A percentile compares a stretch with the other conserved stretches of the same genome.
Evolutionary conservation across 176 grass and related monocot genomes (phyloP).

Genomic region (Paspalum notatum): DNA sequence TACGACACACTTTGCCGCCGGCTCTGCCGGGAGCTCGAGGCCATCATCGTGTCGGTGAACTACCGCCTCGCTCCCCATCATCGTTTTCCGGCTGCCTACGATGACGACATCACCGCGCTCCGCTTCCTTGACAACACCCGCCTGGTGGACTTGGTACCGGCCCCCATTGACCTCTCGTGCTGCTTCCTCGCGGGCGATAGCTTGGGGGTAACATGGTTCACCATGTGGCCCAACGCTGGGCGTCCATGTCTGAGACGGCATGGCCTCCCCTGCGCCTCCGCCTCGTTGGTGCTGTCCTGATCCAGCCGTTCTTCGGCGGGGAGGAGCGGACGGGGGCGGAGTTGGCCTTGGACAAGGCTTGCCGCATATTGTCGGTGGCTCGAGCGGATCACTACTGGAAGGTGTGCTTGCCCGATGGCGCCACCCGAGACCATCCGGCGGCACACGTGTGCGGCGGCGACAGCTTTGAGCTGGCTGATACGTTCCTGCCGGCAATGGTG

Average conservation of each 20-base stretch:
- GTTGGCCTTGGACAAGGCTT: slow-evolving; percentile 13
- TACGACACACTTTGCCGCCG: slow-evolving; percentile 46
- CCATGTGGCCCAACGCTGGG: slow-evolving; percentile 62
- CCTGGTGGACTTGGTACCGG: neutral
- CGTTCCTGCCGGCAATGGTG: slow-evolving; percentile 44
- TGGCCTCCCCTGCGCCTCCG: neutral
- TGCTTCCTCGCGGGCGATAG: slow-evolving; percentile 68
- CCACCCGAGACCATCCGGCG: slow-evolving; percentile 36
- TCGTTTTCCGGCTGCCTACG: slow-evolving; percentile 55
- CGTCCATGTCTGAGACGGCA: neutral
- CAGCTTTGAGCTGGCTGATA: slow-evolving; percentile 9
- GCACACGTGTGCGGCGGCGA: slow-evolving; percentile 27
- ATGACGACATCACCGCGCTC: slow-evolving; percentile 55
- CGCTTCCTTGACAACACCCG: slow-evolving; percentile 38
- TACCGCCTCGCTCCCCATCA: slow-evolving; percentile 67
- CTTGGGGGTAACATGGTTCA: slow-evolving; percentile 71
- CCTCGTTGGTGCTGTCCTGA: slow-evolving; percentile 23
- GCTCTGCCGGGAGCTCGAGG: slow-evolving; percentile 41
- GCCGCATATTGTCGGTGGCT: slow-evolving; percentile 11
- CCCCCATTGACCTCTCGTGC: slow-evolving; percentile 39
- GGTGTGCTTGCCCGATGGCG: slow-evolving; percentile 50
- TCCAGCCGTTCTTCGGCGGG: slow-evolving; percentile 54
- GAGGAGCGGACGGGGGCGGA: slow-evolving; percentile 49
- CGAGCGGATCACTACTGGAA: slow-evolving; percentile 44
- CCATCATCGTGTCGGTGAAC: slow-evolving; percentile 48